Evolutionary conservation across 1,284 basidiomycete genomes (phyloP).

Genomic region (Marasmius sp.): DNA sequence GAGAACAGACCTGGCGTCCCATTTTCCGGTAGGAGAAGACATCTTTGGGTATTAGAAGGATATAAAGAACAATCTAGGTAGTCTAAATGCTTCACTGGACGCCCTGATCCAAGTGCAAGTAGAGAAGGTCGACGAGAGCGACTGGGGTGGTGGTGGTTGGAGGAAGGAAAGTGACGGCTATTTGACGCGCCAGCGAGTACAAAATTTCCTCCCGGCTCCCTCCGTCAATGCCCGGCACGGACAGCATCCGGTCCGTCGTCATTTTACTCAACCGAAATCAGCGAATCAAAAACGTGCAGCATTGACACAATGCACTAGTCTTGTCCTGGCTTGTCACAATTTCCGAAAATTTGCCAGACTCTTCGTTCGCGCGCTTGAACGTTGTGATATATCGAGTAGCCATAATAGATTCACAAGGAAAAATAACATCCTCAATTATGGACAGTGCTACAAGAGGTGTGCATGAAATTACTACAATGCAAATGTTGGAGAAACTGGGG

Average conservation of each 20-base stretch:
- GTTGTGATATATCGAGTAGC: no score
- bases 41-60: slow-evolving; percentile 18
- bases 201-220: slow-evolving; percentile 2
- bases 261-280: neutral
- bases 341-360: no score
- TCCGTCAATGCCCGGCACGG: neutral
- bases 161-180: neutral
- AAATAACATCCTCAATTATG: neutral
- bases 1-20: slow-evolving; percentile 64
- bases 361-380: no score
- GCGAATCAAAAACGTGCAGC: neutral
- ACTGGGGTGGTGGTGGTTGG: slow-evolving; percentile 5
- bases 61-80: slow-evolving; percentile 7
- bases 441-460: neutral
- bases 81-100: slow-evolving; percentile 27
- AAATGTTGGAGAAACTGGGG: neutral
- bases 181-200: neutral
- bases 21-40: slow-evolving; percentile 41
- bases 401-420: neutral
- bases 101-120: slow-evolving; percentile 22
- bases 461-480: neutral
- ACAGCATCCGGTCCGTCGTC: neutral
- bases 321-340: neutral
- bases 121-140: neutral
- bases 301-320: neutral